Conservation (phyloP, 2,329 filamentous ascomycete species). For the Colletotrichum lentis region DNA sequence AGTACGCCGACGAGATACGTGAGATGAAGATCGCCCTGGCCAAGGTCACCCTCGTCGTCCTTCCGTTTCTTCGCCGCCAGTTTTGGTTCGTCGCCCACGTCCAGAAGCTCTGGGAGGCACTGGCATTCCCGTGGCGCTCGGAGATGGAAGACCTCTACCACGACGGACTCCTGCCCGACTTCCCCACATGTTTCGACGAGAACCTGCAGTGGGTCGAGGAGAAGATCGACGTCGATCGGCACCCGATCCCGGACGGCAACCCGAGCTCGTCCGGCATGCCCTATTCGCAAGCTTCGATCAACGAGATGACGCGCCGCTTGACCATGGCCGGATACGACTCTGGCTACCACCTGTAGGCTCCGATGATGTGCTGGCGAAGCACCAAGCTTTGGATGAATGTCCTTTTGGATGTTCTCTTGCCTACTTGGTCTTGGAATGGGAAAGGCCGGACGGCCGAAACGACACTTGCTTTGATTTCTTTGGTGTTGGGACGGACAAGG, state of each 20-base stretch:
- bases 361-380: not conserved
- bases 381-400: not conserved
- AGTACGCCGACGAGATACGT: conserved; percentile 12
- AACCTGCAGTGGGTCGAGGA: conserved; percentile 22
- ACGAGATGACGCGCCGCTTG: conserved; percentile 17
- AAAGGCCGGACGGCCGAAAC: no score
- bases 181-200: conserved; percentile 12
- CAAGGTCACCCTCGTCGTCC: conserved; percentile 15
- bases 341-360: not conserved
- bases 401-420: not conserved
- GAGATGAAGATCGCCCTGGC: conserved; percentile 30
- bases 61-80: conserved; percentile 34
- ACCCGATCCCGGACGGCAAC: not conserved
- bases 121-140: conserved; percentile 36
- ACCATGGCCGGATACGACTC: conserved; percentile 3
- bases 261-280: not conserved
- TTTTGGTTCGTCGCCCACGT: conserved; percentile 6
- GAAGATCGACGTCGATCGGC: not conserved
- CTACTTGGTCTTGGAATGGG: not conserved
- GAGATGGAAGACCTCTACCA: conserved; percentile 24
- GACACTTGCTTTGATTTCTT: not conserved
- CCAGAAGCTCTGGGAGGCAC: conserved; percentile 17
- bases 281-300: conserved; percentile 17
- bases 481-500: not conserved
- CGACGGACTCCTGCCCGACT: conserved; percentile 27